These are phyloP conservation scores for Populus pruinosa DNA, from an alignment of 345 rosid species.

Conservation along the genomic window DNA sequence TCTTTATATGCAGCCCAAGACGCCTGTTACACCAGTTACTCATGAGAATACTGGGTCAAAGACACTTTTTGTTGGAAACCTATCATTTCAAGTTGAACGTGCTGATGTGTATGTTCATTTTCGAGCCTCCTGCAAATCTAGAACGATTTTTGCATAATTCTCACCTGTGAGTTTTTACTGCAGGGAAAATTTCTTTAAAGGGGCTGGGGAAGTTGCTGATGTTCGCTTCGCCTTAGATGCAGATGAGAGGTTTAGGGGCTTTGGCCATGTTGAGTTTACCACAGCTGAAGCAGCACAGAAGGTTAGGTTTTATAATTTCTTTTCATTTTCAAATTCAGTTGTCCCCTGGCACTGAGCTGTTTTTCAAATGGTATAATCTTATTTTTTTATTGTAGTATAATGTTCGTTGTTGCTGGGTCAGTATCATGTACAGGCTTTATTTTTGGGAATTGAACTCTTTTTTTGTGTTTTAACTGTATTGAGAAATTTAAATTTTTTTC, in stretches of 20 bases:
- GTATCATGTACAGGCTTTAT: not conserved
- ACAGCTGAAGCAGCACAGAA: constrained; percentile 63
- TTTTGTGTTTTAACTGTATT: not conserved
- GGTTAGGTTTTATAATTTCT: constrained; percentile 18
- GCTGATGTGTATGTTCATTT: constrained; percentile 53
- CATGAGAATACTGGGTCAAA: constrained; percentile 50
- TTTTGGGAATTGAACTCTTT: not conserved
- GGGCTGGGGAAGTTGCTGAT: constrained; percentile 64
- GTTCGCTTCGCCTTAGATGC: constrained; percentile 51
- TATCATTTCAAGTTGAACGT: constrained; percentile 52
- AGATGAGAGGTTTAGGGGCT: constrained; percentile 64
- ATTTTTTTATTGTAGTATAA: not conserved
- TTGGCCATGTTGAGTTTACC: constrained; percentile 81
- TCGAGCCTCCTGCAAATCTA: too few species aligned
- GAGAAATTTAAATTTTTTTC: not conserved
- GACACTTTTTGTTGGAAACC: constrained; percentile 69
- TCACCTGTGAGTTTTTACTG: not conserved
- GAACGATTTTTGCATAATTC: not conserved
- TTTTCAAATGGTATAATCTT: not conserved
- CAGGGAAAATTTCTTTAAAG: constrained; percentile 74
- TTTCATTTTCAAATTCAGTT: not conserved
- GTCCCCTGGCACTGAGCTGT: not conserved
- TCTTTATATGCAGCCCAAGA: constrained; percentile 50
- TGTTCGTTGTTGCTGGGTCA: not conserved
- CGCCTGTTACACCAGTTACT: constrained; percentile 58